A percentile compares a stretch with the other conserved stretches of the same genome.
Evolutionary conservation across 495 filamentous ascomycete species (phyloP).

Genomic region (Penicillium salamii): DNA sequence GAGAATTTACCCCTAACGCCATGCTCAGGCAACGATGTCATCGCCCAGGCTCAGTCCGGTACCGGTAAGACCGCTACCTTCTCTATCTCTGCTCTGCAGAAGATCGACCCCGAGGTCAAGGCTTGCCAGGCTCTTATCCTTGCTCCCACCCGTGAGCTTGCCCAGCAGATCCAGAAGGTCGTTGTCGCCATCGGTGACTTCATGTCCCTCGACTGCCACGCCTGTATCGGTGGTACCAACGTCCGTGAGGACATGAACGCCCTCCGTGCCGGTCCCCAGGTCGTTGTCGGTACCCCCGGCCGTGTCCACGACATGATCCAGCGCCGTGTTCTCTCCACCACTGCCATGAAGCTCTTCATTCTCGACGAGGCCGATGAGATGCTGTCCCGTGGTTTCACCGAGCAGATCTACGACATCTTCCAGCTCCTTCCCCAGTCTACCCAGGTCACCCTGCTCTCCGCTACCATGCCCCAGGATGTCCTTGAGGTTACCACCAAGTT

Average conservation of each 20-base stretch:
- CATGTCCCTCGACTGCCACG: slow-evolving; percentile 99
- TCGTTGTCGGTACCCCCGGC: slow-evolving; percentile 94
- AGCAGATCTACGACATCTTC: slow-evolving; percentile 99
- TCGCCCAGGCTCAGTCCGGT: slow-evolving; percentile 98
- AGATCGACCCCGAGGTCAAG: slow-evolving; percentile 91
- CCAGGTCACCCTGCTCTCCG: slow-evolving; percentile 95
- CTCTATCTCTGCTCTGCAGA: slow-evolving; percentile 97
- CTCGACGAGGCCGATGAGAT: slow-evolving; percentile 99
- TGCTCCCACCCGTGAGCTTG: slow-evolving; percentile 94
- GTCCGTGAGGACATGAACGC: slow-evolving; percentile 97
- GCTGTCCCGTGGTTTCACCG: slow-evolving; percentile 96
- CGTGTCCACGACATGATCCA: slow-evolving; percentile 99
- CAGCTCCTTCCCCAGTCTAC: slow-evolving; percentile 95
- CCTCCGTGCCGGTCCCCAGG: slow-evolving; percentile 91
- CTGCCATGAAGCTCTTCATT: slow-evolving; percentile 98
- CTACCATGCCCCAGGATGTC: slow-evolving; percentile 97
- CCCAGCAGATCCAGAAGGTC: slow-evolving; percentile 98
- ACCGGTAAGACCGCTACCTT: slow-evolving; percentile 99
- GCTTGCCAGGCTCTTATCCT: slow-evolving; percentile 95
- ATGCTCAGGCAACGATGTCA: slow-evolving; percentile 87
- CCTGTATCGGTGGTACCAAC: slow-evolving; percentile 97
- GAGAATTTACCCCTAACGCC: slow-evolving; percentile 16
- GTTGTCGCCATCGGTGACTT: slow-evolving; percentile 98
- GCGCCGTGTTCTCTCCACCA: slow-evolving; percentile 87
- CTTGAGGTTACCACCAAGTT: slow-evolving; percentile 99